Evolutionary conservation across 495 filamentous ascomycete species (phyloP), one percentile per base, ranked within the genome.

Genomic region (Pyrenopolyporus hunteri): DNA sequence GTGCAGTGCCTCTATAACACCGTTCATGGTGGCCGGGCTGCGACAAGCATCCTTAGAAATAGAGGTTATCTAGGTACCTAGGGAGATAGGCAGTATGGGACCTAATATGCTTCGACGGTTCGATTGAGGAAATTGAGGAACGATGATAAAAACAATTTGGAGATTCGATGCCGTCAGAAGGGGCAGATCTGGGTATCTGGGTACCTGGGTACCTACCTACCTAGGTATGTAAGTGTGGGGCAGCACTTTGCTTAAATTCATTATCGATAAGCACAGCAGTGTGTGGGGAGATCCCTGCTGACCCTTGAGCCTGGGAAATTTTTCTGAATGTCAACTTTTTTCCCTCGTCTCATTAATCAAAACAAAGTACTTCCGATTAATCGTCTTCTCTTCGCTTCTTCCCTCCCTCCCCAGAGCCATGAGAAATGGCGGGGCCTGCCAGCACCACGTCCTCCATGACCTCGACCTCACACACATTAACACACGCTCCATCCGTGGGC

Each of bases 1-100:
- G 82, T 97, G 95, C 68, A 98, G 78, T 67, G 94, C 94, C 82
- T 97, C 93, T 68, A 98, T 89, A 72, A 89, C 86, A 76, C 89
- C 85, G 82, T 87, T 91, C 85, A 91, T 91, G 71, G 68, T 71
- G 69, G 56, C 29, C 23, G 59, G 50, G 36, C 54, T 52, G 46
- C 44, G 53, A 62, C 58, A 53, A 56, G 56, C 69, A 71, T 67
- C 43, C 9, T 62, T 11, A 33, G 26, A 47, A 14, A 6, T 47
- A 20, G 6, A 28, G 32, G 44, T 11, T 47, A 47, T 44, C 40
- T n/a, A 44, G 40, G 16, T 47, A 47, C 44, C 13, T 29, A n/a
- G 26, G 9, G 26, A 29, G 26, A 13, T 36, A 13, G 6, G 13
- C 6, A 36, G 32, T 3, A 2, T 11, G 7, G n/a, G 3, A 43